Base-by-base conservation (phyloP, 148 eudicot species). In the Beta vulgaris region DNA sequence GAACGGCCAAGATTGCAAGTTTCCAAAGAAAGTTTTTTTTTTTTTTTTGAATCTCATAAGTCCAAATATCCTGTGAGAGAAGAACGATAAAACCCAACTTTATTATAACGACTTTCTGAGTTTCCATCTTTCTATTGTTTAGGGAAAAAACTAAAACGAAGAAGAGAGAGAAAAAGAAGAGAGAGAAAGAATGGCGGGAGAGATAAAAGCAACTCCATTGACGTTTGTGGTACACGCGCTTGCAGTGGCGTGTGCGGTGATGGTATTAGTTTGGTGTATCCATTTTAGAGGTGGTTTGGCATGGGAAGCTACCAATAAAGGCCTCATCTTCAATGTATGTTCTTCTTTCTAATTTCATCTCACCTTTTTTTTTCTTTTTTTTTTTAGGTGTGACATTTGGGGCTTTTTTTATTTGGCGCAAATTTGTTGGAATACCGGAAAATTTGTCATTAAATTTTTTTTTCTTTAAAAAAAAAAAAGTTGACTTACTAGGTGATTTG, bases 271-370 rank as follows among this genome's bases (percentile, higher is more conserved):
- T 13, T 93, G 97, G 98, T 73, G 68, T 59, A 82, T 89, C 51
- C 49, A 78, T 78, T 91, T 89, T 79, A 83, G 92, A 59, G 98
- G 98, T 21, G 98, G 98, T 58, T 84, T 93, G 31, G 97, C 96
- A 3, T 93, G 97, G 97, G 87, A 86, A 67, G 67, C 89, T 70
- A 26, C 93, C 71, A 82, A 93, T 80, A 93, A 91, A 77, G 77
- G 61, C 76, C 97, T 88, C 76, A 93, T 93, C 78, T 93, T 93
- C 78, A 91, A 93, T 42, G 98, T 91, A 84, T 73, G 74, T 32
- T 44, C 72, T 61, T 15, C 31, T 34, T 59, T 25, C 13, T 59
- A 15, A 18, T 42, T 18, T 59, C 4, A 34, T 62, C 21, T 29
- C 32, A 4, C 36, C 32, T 7, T 7, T 2, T 58, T 58, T 28